Base-by-base conservation (phyloP, 179 eudicot species). In the Beta corolliflora region DNA sequence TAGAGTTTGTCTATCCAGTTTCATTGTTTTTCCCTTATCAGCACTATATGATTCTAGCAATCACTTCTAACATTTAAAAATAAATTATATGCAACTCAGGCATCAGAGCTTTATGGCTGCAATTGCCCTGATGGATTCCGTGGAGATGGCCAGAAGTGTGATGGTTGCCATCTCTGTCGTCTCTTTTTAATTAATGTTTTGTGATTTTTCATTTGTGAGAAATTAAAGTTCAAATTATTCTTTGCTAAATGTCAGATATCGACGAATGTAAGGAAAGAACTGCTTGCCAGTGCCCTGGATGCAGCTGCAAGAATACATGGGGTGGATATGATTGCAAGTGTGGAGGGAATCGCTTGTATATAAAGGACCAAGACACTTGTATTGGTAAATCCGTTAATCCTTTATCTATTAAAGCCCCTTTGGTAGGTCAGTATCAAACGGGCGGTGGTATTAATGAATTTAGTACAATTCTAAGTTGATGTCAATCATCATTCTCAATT, bases 291-390 rank as follows among this genome's bases (percentile, higher is more conserved):
- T 94, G 98, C 75, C 78, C 86, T 50, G 93, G 87, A 25, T 94
- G 98, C 81, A 83, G 82, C 85, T 94, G 98, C 82, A 91, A 86
- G 85, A 84, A 94, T 76, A 89, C 83, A 23, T 94, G 93, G 92
- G 97, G 98, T 58, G 91, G 93, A 80, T 91, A 86, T 56, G 91
- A 92, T 19, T 94, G 98, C 91, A 87, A 77, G 79, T 94, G 98
- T 23, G 78, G 66, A 4, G 92, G 90, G 11, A 74, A 87, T 77
- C 89, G 85, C 68, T 84, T 94, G 41, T 93, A 94, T 60, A 90
- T 94, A 76, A 79, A 46, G 63, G 92, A 91, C 21, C 91, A 93
- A 29, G 97, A 94, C 81, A 88, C 92, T 6, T 94, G 97, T 71
- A 93, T 94, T 11, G 94, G 97, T 93, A 87, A 81, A 84, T 5